Evolutionary conservation across 2,329 filamentous ascomycete species (phyloP).

Genomic region (Sclerotinia subarctica): DNA sequence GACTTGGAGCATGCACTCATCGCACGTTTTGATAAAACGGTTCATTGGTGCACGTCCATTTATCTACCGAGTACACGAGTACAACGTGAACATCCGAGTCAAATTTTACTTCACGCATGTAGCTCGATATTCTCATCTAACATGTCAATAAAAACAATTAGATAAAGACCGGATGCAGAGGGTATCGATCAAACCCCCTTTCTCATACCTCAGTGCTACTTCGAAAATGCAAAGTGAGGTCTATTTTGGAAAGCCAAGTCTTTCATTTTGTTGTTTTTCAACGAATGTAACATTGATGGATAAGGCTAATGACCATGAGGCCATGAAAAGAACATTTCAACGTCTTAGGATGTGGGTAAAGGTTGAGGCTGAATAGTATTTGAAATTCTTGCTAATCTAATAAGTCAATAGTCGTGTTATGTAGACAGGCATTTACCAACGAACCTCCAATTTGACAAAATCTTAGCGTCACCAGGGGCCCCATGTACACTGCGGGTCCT

Average conservation of each 20-base stretch:
- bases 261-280: background rate
- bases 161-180: background rate
- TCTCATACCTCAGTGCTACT: slow-evolving; percentile 7
- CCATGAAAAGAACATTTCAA: background rate
- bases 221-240: background rate
- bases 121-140: background rate
- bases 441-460: slow-evolving; percentile 4
- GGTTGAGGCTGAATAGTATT: slow-evolving; percentile 15
- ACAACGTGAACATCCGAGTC: background rate
- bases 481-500: slow-evolving; percentile 16
- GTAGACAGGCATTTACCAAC: slow-evolving; percentile 14
- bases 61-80: background rate
- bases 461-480: slow-evolving; percentile 10
- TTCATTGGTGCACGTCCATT: background rate
- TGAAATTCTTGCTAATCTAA: slow-evolving; percentile 1
- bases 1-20: background rate
- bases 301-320: background rate
- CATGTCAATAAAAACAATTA: background rate
- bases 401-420: slow-evolving; percentile 18
- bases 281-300: slow-evolving; percentile 7
- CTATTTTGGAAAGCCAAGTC: background rate
- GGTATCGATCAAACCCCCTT: slow-evolving; percentile 5
- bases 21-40: background rate
- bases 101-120: background rate
- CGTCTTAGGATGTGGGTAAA: background rate